Evolutionary conservation across 1,284 basidiomycete species (phyloP), one percentile per base, ranked within the genome.

Genomic region (Vanrija humicola): DNA sequence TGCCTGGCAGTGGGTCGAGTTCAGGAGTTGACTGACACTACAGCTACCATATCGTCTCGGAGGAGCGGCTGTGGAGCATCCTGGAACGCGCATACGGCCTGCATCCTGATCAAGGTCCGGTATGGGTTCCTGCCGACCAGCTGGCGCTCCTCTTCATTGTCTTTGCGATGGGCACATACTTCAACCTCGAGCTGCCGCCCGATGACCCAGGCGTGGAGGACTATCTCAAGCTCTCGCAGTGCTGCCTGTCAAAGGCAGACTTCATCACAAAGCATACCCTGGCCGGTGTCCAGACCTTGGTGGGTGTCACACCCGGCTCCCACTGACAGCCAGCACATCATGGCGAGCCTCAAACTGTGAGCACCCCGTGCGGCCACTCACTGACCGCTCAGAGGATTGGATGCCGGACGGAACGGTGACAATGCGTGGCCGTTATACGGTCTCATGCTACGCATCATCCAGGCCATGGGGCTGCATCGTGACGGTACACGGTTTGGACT

Each of bases 1-100:
- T 44, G 61, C 61, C 12, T 68, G 64, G 64, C 55, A 61, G 66
- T 67, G 50, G 52, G 66, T 64, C 3, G 16, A 2, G 4, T 7
- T 26, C 6, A 9, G 8, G 5, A 25, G 15, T 10, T 34, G 5
- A 14, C 44, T 44, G 29, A 64, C 50, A 21, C 5, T 51, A 14
- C 34, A 34, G 34, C 34, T 34, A 34, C 14, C 34, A 34, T 12
- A 34, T 34, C 5, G 34, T 34, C 9, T 34, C 34, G 9, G 34
- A 34, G 14, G 34, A 8, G 14, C 34, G 34, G 14, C 34, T 34
- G 10, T 34, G 34, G 34, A 15, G 34, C 14, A 34, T 34, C 34
- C 34, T 34, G 10, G 34, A 34, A 12, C 34, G 34, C 12, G 34
- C 34, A 15, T 34, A 12, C 10, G 9, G 40, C n/a, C 34, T 34